Conservation (phyloP, 345 rosid genomes). For the Aquilaria malaccensis region DNA sequence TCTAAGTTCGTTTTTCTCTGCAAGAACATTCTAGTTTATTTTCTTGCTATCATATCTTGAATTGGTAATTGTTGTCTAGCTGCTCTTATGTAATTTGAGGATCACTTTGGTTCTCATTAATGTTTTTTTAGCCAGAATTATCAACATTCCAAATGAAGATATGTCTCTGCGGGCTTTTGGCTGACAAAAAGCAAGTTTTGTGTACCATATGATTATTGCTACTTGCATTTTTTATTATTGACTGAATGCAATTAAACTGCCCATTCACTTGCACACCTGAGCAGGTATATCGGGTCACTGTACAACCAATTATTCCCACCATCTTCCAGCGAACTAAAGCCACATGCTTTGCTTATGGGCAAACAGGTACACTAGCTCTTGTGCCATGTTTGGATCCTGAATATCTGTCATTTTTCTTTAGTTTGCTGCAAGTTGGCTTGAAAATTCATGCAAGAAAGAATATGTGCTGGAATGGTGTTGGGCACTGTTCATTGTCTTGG, state of each 20-base stretch:
- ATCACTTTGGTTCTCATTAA: neutral
- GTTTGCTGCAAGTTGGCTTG: neutral
- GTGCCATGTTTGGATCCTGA: neutral
- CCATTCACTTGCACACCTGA: constrained; percentile 12
- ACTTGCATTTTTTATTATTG: too few relatives aligned
- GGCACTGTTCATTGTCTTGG: too few relatives aligned
- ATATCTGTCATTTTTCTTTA: neutral
- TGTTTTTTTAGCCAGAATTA: neutral
- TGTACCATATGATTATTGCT: constrained; percentile 9
- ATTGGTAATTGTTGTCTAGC: too few relatives aligned
- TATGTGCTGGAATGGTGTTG: too few relatives aligned
- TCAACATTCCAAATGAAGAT: neutral
- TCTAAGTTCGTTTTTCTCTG: neutral
- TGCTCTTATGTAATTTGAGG: too few relatives aligned
- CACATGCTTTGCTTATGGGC: constrained; percentile 97
- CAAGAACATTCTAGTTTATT: too few relatives aligned
- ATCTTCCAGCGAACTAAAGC: constrained; percentile 88
- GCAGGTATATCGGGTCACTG: constrained; percentile 76
- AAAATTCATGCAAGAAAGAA: too few relatives aligned
- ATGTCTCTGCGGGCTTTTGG: too few relatives aligned
- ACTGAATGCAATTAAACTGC: constrained; percentile 1
- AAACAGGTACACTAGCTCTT: constrained; percentile 51
- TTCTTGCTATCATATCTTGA: too few relatives aligned
- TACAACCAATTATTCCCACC: constrained; percentile 79
- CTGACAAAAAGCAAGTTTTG: neutral